Evolutionary conservation across 75 land plant species (phyloP).

Genomic region (Selaginella tamariscina): DNA sequence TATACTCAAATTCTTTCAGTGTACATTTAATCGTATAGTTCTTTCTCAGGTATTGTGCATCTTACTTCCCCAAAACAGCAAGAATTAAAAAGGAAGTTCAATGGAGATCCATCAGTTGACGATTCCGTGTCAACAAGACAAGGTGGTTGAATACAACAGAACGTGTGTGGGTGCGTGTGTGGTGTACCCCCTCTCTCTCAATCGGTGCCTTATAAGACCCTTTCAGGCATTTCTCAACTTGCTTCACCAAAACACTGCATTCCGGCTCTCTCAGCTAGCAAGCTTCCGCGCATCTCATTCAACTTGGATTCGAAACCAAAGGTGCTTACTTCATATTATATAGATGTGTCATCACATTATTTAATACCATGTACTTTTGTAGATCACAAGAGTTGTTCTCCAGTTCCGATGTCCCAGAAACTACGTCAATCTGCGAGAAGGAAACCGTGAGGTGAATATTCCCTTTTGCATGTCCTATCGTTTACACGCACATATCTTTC

Average conservation of each 20-base stretch:
- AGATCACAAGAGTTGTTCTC: neutral
- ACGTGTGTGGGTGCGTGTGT: too few species aligned
- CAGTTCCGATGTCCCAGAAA: neutral
- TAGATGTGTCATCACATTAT: neutral
- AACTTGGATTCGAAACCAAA: neutral
- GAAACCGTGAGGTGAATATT: too few species aligned
- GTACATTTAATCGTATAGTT: too few species aligned
- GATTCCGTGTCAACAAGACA: too few species aligned
- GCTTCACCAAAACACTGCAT: constrained; percentile 3
- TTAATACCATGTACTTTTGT: neutral
- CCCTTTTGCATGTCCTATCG: too few species aligned
- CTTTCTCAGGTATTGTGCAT: too few species aligned
- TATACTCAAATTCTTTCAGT: too few species aligned
- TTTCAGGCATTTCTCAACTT: too few species aligned
- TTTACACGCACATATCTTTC: too few species aligned
- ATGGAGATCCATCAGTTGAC: neutral
- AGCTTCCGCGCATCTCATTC: neutral
- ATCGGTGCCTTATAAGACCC: too few species aligned
- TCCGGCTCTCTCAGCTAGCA: neutral
- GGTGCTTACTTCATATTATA: neutral
- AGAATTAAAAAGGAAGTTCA: neutral
- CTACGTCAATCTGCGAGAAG: neutral
- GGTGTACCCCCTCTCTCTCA: too few species aligned
- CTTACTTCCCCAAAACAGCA: neutral
- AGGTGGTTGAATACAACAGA: too few species aligned